These are phyloP conservation scores for Penicillium cinerascens DNA, from an alignment of 495 filamentous ascomycete genomes.

Conservation along the genomic window DNA sequence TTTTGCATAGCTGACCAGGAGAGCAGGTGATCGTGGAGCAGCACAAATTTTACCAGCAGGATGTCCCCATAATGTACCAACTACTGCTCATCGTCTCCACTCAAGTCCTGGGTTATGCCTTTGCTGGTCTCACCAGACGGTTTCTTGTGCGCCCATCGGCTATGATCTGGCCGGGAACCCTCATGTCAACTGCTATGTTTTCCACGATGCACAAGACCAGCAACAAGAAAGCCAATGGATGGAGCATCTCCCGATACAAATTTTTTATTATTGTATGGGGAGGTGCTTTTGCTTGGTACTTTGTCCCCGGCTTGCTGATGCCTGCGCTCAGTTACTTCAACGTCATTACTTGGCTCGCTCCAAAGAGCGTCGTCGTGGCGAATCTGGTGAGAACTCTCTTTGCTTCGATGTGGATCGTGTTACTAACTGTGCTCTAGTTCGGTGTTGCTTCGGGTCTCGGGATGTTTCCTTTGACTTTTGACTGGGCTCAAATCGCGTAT, in stretches of 20 bases:
- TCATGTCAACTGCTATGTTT: constrained; percentile 86
- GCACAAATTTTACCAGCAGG: constrained; percentile 80
- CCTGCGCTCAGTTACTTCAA: constrained; percentile 88
- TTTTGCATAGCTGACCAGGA: neutral
- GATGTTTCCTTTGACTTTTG: constrained; percentile 80
- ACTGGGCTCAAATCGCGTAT: constrained; percentile 90
- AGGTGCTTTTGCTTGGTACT: constrained; percentile 67
- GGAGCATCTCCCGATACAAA: constrained; percentile 73
- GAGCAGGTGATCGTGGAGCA: constrained; percentile 67
- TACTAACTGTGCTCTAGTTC: constrained; percentile 42
- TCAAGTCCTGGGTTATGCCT: constrained; percentile 79
- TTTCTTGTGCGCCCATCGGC: constrained; percentile 59
- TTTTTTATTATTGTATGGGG: constrained; percentile 74
- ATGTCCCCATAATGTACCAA: constrained; percentile 70
- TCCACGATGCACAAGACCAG: constrained; percentile 78
- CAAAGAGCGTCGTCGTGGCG: constrained; percentile 63
- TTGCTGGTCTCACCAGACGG: constrained; percentile 72
- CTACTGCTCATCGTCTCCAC: constrained; percentile 78
- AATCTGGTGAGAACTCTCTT: constrained; percentile 17
- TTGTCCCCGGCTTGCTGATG: constrained; percentile 76
- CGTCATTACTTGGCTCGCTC: constrained; percentile 83
- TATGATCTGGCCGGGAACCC: constrained; percentile 77
- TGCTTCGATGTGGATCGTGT: neutral
- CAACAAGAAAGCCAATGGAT: constrained; percentile 77
- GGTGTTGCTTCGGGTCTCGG: constrained; percentile 82